phyloP scores from a whole-genome alignment of 305 asterid species.

The Rubia balearica region DNA sequence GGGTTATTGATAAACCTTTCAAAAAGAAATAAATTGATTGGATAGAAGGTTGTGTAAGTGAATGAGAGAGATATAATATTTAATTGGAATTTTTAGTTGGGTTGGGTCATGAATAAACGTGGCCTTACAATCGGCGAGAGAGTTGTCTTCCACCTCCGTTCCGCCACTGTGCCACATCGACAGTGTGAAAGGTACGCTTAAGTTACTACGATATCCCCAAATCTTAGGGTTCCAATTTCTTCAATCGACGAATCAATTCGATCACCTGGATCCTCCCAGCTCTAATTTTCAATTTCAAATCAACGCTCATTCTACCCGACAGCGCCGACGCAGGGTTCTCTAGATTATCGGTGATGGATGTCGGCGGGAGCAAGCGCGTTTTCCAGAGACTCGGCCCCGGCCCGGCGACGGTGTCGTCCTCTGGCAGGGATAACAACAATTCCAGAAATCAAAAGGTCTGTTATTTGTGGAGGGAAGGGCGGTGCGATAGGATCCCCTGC shows the following conservation, averaged over 20 bases:
- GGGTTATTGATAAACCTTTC: too few relatives aligned
- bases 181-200: neutral
- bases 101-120: too few relatives aligned
- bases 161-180: neutral
- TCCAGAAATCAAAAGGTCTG: slow-evolving; percentile 56
- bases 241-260: neutral
- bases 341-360: slow-evolving; percentile 40
- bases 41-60: too few relatives aligned
- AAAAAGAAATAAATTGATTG: too few relatives aligned
- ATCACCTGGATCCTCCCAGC: neutral
- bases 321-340: neutral
- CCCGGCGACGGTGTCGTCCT: slow-evolving; percentile 29
- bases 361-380: slow-evolving; percentile 65
- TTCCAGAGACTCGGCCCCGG: slow-evolving; percentile 60
- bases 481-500: slow-evolving; percentile 68
- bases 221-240: neutral
- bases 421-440: slow-evolving; percentile 23
- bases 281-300: neutral
- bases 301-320: neutral
- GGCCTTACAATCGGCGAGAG: neutral
- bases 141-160: neutral
- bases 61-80: too few relatives aligned
- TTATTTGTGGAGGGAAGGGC: slow-evolving; percentile 72
- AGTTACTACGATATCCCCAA: neutral
- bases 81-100: too few relatives aligned